Evolutionary conservation across 2,329 filamentous ascomycete species (phyloP), one percentile per base, ranked within the genome.

Genomic region (Cyclaneusma minus): DNA sequence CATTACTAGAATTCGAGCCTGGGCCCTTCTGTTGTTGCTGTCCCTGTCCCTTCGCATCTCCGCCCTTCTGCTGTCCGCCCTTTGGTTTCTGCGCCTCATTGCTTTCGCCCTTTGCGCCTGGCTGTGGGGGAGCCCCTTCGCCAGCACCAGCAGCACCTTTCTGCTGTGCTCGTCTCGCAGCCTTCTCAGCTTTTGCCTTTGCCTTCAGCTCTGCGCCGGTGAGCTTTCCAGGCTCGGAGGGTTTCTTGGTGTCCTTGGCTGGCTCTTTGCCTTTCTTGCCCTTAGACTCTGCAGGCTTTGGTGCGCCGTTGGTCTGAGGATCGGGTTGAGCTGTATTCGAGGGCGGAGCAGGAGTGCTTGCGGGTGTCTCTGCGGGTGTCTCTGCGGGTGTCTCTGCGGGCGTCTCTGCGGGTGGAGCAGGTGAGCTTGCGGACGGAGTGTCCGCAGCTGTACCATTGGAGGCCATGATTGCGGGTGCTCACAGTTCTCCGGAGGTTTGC

Each of bases 101-200:
- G 48, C 32, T 44, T 40, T 33, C 45, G 26, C 3, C 29, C 39
- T 41, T 15, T 38, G 38, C 16, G 30, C 33, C 28, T 31, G 31
- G 28, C 18, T 18, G 13, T 12, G 22, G 8, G 28, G 31, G 14
- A 24, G 19, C 12, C 28, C 27, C n/a, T 30, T 29, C 23, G 31
- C 38, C 28, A 41, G 38, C 22, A 44, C 41, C 31, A 42, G 55
- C 47, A 42, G 55, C 47, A 41, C 52, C 44, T 31, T 47, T 41
- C 38, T 54, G 47, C 44, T 73, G 73, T 25, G 79, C 82, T 56
- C 87, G 68, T 34, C 82, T 66, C 24, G 84, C 84, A 27, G 80
- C 78, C 57, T 94, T 95, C 49, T 94, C 87, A 16, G 82, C 85
- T 50, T 93, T 87, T 34, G 78, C 77, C 48, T 71, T 74, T 43